Evolutionary conservation across 2,329 filamentous ascomycete genomes (phyloP).

Genomic region (Trichoderma koningii): DNA sequence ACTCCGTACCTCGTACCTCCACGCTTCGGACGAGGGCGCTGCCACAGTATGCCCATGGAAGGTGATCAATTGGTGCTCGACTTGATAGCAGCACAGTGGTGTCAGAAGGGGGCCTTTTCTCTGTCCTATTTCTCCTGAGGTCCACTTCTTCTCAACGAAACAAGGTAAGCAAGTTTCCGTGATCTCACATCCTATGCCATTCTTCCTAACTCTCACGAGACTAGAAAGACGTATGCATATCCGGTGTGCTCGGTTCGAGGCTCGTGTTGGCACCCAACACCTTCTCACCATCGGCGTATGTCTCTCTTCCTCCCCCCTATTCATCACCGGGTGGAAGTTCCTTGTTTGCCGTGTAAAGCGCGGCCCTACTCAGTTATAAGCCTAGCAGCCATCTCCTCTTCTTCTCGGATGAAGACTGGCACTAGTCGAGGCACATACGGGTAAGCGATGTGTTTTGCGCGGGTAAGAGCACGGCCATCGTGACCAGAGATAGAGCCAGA

Average conservation of each 20-base stretch:
- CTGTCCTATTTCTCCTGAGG: neutral
- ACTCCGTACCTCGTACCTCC: neutral
- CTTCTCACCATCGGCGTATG: neutral
- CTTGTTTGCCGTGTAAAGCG: neutral
- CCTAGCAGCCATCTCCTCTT: conserved; percentile 6
- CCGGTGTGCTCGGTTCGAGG: neutral
- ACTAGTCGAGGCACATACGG: neutral
- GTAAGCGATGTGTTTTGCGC: neutral
- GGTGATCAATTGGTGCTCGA: neutral
- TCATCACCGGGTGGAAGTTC: conserved; percentile 4
- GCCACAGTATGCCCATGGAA: neutral
- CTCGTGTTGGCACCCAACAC: neutral
- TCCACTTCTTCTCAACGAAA: neutral
- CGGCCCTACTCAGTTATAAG: neutral
- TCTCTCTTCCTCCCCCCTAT: neutral
- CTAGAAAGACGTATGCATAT: neutral
- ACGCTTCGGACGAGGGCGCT: neutral
- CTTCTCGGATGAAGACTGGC: conserved; percentile 1
- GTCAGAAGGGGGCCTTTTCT: neutral
- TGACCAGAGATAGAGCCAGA: conserved; percentile 1
- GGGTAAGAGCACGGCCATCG: conserved; percentile 4
- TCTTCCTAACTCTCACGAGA: neutral
- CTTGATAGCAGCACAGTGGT: neutral
- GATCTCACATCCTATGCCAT: neutral
- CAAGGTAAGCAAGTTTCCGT: neutral